These are phyloP conservation scores for Coelastrella sp. DNA, from an alignment of 139 green algal genomes.

Conservation along the genomic window DNA sequence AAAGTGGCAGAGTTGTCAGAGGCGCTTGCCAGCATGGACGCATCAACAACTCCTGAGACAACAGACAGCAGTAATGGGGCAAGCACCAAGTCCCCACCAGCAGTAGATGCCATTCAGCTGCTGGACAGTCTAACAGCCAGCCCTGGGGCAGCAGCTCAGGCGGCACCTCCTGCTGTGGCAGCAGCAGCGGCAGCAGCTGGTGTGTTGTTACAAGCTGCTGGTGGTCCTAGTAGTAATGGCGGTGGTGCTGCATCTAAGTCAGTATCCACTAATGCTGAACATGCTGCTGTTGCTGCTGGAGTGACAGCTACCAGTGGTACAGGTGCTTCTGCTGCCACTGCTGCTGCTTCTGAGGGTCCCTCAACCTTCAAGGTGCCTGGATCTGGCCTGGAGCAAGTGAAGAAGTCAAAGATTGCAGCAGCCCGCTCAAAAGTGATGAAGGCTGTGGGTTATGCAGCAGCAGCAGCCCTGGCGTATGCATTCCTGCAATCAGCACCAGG, in stretches of 20 bases:
- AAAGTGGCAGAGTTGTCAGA: slow-evolving; percentile 19
- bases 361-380: neutral
- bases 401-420: slow-evolving; percentile 10
- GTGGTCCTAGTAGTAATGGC: neutral
- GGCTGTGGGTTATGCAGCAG: neutral
- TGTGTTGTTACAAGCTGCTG: neutral
- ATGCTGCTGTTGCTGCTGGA: slow-evolving; percentile 4
- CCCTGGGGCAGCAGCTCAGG: neutral
- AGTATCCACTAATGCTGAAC: neutral
- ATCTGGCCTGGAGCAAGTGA: slow-evolving; percentile 3
- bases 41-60: neutral
- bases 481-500: slow-evolving; percentile 37
- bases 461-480: slow-evolving; percentile 1
- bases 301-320: neutral
- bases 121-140: slow-evolving; percentile 34
- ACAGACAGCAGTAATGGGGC: neutral
- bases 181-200: slow-evolving; percentile 16
- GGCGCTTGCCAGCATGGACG: slow-evolving; percentile 20
- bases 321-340: neutral
- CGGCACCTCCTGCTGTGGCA: slow-evolving; percentile 5
- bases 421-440: neutral
- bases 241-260: neutral
- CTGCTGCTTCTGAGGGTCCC: neutral
- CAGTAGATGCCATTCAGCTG: slow-evolving; percentile 38
- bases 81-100: neutral